Evolutionary conservation across 768 basidiomycete genomes (phyloP), one percentile per base, ranked within the genome.

Genomic region (Crassisporium funariophilum): DNA sequence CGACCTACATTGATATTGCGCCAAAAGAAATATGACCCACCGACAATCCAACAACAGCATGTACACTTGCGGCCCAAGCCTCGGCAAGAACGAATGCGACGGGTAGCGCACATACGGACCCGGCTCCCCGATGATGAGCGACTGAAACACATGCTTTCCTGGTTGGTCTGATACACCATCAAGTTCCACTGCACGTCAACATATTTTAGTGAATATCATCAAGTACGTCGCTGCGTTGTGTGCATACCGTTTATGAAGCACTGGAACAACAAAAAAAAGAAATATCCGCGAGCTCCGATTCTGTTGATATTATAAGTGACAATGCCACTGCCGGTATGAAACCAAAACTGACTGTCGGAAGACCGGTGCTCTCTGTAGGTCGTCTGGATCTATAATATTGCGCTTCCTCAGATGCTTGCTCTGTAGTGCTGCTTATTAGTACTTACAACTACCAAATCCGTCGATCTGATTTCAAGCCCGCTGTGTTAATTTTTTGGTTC

Each of bases 181-280:
- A 15, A 88, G 44, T 1, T 79, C 81, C 49, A 83, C 89, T 85
- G 53, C 31, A 39, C 12, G 22, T 23, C 19, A 21, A 19, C 21
- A 9, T 23, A 20, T 37, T 38, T 48, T 10, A 34, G 21, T 37
- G 20, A 49, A n/a, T 20, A n/a, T 31, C 29, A n/a, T 31, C 29
- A 10, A 31, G 2, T 11, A 31, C n/a, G n/a, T 31, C 10, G n/a
- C n/a, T 3, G 29, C 29, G 29, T 31, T 31, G 5, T n/a, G 15
- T 19, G 16, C 52, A 41, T 56, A 88, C 89, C 80, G 52, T 87
- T 85, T 56, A 88, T 82, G 64, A 95, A 95, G 55, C 89, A 91
- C 56, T 99, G 95, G 74, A 99, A 98, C 1, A 99, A 74, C 16
- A 95, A 73, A 70, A 84, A 99, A 74, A 84, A 95, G 65, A 95